Evolutionary conservation across 2,329 filamentous ascomycete genomes (phyloP).

Genomic region (Remersonia thermophila): DNA sequence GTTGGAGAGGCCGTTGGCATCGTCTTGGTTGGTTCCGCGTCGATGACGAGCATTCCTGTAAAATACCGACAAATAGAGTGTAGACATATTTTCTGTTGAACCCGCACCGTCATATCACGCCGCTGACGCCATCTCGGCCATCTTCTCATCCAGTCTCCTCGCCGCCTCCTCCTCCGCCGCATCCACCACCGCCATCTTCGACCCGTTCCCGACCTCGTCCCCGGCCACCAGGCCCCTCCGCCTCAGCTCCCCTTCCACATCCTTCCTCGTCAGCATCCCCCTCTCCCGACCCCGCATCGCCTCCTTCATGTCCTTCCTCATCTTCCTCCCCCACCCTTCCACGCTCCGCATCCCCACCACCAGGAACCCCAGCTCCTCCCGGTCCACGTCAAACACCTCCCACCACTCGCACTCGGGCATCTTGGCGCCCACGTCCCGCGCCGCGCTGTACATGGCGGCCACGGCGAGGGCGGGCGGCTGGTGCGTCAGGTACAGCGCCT

Average conservation of each 20-base stretch:
- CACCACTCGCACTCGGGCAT: slow-evolving; percentile 85
- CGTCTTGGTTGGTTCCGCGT: too few species aligned
- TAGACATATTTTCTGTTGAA: too few species aligned
- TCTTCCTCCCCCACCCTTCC: slow-evolving; percentile 52
- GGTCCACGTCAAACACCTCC: slow-evolving; percentile 93
- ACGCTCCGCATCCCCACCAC: slow-evolving; percentile 77
- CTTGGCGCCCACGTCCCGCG: slow-evolving; percentile 61
- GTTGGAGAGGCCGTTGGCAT: too few species aligned
- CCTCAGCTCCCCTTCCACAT: slow-evolving; percentile 48
- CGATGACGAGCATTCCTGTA: too few species aligned
- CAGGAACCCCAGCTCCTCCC: slow-evolving; percentile 87
- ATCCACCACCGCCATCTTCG: slow-evolving; percentile 27
- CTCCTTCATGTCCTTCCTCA: slow-evolving; percentile 43
- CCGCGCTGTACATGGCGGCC: slow-evolving; percentile 82
- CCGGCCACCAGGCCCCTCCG: slow-evolving; percentile 29
- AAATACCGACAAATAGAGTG: neutral
- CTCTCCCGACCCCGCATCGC: slow-evolving; percentile 33
- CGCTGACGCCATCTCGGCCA: slow-evolving; percentile 18
- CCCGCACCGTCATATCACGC: neutral
- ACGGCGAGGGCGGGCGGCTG: slow-evolving; percentile 78
- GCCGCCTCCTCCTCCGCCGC: slow-evolving; percentile 34
- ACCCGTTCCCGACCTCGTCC: slow-evolving; percentile 19
- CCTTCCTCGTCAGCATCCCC: slow-evolving; percentile 45
- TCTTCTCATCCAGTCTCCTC: slow-evolving; percentile 26
- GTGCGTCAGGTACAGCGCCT: slow-evolving; percentile 82